phyloP scores from a whole-genome alignment of 768 basidiomycete genomes.

The Naganishia randhawae region DNA sequence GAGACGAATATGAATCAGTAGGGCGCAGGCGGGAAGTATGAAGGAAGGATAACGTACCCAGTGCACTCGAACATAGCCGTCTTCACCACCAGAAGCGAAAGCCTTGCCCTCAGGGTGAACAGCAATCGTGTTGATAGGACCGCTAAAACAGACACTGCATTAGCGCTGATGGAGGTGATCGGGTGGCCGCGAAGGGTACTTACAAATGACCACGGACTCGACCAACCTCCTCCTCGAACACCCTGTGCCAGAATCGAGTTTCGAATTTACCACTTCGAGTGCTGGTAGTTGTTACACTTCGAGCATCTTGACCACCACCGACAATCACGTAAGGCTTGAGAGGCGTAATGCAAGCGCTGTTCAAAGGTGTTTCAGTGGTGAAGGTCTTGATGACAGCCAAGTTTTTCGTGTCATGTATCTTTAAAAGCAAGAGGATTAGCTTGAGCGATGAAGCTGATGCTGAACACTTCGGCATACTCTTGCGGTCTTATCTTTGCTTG shows the following conservation, averaged over 20 bases:
- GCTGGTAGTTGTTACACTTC: slow-evolving; percentile 93
- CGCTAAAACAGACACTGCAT: slow-evolving; percentile 37
- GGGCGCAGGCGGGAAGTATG: neutral
- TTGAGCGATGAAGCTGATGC: neutral
- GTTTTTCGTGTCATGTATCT: slow-evolving; percentile 85
- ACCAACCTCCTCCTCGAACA: slow-evolving; percentile 94
- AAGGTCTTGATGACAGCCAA: slow-evolving; percentile 89
- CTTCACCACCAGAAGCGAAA: slow-evolving; percentile 94
- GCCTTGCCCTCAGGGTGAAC: slow-evolving; percentile 81
- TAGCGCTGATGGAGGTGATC: too few species aligned
- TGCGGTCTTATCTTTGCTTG: slow-evolving; percentile 94
- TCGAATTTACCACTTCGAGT: slow-evolving; percentile 94
- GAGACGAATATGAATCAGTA: neutral
- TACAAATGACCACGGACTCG: slow-evolving; percentile 98
- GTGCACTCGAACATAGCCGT: slow-evolving; percentile 64
- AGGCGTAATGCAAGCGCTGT: slow-evolving; percentile 83
- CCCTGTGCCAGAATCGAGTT: slow-evolving; percentile 94
- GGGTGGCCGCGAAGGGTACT: slow-evolving; percentile 53
- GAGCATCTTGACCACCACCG: slow-evolving; percentile 97
- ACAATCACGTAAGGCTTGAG: slow-evolving; percentile 82
- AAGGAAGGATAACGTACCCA: slow-evolving; percentile 39
- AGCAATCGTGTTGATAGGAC: slow-evolving; percentile 65
- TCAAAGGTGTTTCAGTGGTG: slow-evolving; percentile 87
- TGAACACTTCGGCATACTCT: slow-evolving; percentile 58
- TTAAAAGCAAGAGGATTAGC: slow-evolving; percentile 10